Base-by-base conservation (phyloP, 192 early-diverging fungal species). In the Linnemannia hyalina region DNA sequence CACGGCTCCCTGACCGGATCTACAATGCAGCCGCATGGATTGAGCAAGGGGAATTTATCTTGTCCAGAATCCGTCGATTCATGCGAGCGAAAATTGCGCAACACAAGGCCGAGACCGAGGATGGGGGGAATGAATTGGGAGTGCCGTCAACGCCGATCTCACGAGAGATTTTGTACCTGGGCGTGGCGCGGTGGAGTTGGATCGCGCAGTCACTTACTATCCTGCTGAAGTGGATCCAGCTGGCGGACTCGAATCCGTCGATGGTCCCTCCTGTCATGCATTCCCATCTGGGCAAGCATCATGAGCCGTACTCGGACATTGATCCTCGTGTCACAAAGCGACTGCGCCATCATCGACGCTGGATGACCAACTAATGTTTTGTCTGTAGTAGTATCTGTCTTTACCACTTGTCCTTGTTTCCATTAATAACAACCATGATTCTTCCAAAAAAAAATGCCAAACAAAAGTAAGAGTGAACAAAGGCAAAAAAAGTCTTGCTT, bases 131-230 rank as follows among this genome's bases (percentile, higher is more conserved):
- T 32, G 78, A 52, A 1, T 20, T 54, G 5, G 73, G 63, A 0
- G 79, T 86, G 0, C 78, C 83, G 0, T 86, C 83, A 0, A 10
- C 68, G 3, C 75, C 83, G 0, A 74, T 77, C 42, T 29, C 78
- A 6, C 69, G 75, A 5, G 8, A 44, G 10, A 80, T 81, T 20
- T 42, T 86, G 32, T 86, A 80, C 49, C 57, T 86, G 18, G 83
- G 83, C 0, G 22, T 40, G 9, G 41, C 29, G 8, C 78, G 83
- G 26, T 86, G 83, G 83, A 80, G 44, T 15, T 86, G 83, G 83
- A 75, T 86, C 26, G 78, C 75, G 4, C 78, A 79, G 26, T 80
- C 83, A 16, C 35, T 86, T 44, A 29, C 38, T 5, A 55, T 75
- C 9, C 54, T 86, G 20, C 4, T 86, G 29, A 42, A 47, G 0